Evolutionary conservation across 441 rosid genomes (phyloP).

Genomic region (Rhodomyrtus psidioides): DNA sequence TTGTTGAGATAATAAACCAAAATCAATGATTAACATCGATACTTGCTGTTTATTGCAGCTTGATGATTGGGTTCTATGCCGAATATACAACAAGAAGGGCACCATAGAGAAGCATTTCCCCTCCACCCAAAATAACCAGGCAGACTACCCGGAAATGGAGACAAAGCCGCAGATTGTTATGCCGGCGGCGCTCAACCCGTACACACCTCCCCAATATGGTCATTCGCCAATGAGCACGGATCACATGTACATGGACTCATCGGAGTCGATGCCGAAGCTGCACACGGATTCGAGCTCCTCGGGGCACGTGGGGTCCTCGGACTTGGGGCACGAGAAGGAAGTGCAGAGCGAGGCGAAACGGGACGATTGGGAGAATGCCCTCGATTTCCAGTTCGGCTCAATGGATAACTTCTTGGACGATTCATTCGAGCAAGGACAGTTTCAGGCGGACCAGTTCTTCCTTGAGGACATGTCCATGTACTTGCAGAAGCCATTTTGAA

Average conservation of each 20-base stretch:
- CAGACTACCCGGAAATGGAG: background rate
- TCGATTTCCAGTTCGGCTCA: background rate
- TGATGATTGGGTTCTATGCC: background rate
- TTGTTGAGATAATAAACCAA: background rate
- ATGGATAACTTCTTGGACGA: background rate
- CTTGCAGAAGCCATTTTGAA: background rate
- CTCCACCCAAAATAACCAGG: background rate
- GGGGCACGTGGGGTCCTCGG: background rate
- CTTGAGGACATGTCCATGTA: background rate
- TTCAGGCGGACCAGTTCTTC: background rate
- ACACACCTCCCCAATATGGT: background rate
- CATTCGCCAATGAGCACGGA: background rate
- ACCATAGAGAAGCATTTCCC: background rate
- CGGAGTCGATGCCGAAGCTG: background rate
- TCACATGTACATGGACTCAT: background rate
- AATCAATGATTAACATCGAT: background rate
- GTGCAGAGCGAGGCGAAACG: background rate
- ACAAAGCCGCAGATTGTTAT: background rate
- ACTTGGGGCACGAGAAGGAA: background rate
- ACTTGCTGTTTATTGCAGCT: background rate
- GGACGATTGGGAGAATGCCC: background rate
- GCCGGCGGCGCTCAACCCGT: background rate
- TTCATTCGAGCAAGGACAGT: background rate
- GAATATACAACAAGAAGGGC: background rate
- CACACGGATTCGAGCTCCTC: background rate